A percentile compares a stretch with the other conserved stretches of the same genome.
Evolutionary conservation across 129 eudicot species (phyloP).

Genomic region (Centrapalus pauciflorus): DNA sequence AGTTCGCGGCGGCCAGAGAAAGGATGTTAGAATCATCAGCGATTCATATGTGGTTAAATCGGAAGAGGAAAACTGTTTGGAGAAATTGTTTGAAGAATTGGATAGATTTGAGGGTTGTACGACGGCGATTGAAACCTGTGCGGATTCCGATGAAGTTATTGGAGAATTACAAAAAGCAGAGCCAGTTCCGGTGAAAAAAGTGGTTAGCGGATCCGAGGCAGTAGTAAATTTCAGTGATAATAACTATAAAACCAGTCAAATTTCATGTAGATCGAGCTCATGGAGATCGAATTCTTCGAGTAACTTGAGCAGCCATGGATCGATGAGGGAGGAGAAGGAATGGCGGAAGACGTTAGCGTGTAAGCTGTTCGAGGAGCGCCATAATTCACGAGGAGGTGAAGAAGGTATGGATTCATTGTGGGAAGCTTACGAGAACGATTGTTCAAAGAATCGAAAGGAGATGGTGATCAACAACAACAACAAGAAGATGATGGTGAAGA

Average conservation of each 20-base stretch:
- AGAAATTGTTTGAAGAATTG: conserved; percentile 35
- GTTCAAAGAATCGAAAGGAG: conserved; percentile 10
- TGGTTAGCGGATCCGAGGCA: conserved; percentile 47
- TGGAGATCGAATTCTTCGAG: conserved; percentile 28
- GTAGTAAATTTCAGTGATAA: neutral
- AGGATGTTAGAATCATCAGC: neutral
- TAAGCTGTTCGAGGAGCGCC: conserved; percentile 62
- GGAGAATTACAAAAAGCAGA: conserved; percentile 23
- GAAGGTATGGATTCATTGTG: conserved; percentile 93
- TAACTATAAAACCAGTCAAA: neutral
- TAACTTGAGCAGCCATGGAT: conserved; percentile 42
- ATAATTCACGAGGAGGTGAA: conserved; percentile 42
- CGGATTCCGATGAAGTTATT: conserved; percentile 30
- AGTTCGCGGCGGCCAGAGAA: neutral
- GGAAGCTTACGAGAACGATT: conserved; percentile 58
- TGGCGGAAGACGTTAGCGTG: conserved; percentile 88
- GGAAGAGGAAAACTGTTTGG: conserved; percentile 26
- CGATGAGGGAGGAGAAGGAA: conserved; percentile 79
- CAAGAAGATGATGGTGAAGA: neutral
- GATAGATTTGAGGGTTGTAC: conserved; percentile 36
- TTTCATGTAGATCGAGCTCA: conserved; percentile 19
- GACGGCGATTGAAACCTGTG: conserved; percentile 2
- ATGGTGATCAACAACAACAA: neutral
- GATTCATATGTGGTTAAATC: neutral
- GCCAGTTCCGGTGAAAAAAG: conserved; percentile 1